Evolutionary conservation across 2,329 filamentous ascomycete genomes (phyloP).

Genomic region (Ophiostoma populinum): DNA sequence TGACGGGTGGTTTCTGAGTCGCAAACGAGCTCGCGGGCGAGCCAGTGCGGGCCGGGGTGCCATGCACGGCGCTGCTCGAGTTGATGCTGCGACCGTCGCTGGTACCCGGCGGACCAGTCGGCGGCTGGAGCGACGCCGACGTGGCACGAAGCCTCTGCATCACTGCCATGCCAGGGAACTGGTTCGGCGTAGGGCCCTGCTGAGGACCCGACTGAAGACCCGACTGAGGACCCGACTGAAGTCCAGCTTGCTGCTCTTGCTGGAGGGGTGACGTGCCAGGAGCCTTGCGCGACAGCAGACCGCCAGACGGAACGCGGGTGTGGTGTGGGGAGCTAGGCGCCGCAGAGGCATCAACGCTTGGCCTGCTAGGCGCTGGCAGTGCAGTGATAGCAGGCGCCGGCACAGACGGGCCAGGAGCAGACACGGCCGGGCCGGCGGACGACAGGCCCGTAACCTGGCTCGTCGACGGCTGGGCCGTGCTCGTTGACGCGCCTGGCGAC

Average conservation of each 20-base stretch:
- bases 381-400: not conserved
- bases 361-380: not conserved
- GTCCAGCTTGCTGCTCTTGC: conserved; percentile 1
- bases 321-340: conserved; percentile 3
- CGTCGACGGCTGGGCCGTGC: not conserved
- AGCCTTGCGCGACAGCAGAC: conserved; percentile 6
- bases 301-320: conserved; percentile 2
- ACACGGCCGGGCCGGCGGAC: not conserved
- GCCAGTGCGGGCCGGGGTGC: too few relatives aligned
- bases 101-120: too few relatives aligned
- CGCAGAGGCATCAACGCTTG: not conserved
- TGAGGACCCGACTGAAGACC: too few relatives aligned
- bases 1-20: not conserved
- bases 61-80: too few relatives aligned
- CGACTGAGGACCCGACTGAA: too few relatives aligned
- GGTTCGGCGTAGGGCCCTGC: too few relatives aligned
- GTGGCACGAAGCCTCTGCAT: too few relatives aligned
- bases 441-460: not conserved
- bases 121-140: too few relatives aligned
- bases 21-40: conserved; percentile 6
- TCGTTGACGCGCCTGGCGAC: not conserved
- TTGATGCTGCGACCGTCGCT: too few relatives aligned
- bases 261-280: conserved; percentile 2
- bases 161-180: too few relatives aligned
- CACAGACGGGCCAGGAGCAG: too few relatives aligned